Percentiles rank a stretch among this genome's conserved stretches.
phyloP scores from a whole-genome alignment of 2,329 filamentous ascomycete genomes.

The Cephalotrichum gorgonifer region DNA sequence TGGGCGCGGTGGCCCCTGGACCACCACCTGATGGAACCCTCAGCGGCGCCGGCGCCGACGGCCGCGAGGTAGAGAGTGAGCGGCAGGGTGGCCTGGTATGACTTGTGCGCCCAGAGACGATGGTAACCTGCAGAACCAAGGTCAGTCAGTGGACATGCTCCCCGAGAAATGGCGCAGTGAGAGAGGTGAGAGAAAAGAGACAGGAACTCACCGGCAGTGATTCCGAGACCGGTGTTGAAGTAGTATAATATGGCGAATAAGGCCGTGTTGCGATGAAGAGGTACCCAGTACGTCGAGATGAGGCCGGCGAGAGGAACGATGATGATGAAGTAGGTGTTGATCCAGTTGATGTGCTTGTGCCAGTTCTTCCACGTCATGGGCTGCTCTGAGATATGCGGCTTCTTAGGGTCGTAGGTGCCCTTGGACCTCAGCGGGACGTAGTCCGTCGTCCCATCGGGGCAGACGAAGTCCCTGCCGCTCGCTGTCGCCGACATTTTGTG shows the following conservation, averaged over 20 bases:
- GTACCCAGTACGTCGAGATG: slow-evolving; percentile 68
- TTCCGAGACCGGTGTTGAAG: slow-evolving; percentile 73
- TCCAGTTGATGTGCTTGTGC: slow-evolving; percentile 90
- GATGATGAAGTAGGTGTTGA: slow-evolving; percentile 75
- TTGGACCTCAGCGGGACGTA: slow-evolving; percentile 33
- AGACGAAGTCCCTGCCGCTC: slow-evolving; percentile 18
- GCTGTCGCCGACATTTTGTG: not conserved
- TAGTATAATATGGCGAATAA: slow-evolving; percentile 70
- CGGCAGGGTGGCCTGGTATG: slow-evolving; percentile 66
- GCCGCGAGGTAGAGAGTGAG: slow-evolving; percentile 76
- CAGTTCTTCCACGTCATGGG: slow-evolving; percentile 75
- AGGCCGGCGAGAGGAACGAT: slow-evolving; percentile 65
- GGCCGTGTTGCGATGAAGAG: slow-evolving; percentile 59
- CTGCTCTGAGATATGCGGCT: slow-evolving; percentile 76
- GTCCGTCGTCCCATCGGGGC: slow-evolving; percentile 44
- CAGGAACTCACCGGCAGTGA: slow-evolving; percentile 54
- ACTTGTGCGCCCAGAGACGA: slow-evolving; percentile 77
- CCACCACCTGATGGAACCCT: slow-evolving; percentile 87
- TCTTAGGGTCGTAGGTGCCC: slow-evolving; percentile 40
- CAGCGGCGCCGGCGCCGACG: slow-evolving; percentile 71
- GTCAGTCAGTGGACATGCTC: not conserved
- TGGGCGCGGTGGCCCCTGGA: slow-evolving; percentile 77
- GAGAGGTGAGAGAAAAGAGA: not conserved
- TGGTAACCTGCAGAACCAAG: slow-evolving; percentile 45
- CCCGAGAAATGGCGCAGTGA: not conserved